These are phyloP conservation scores for Papiliotrema fonsecae DNA, from an alignment of 1,284 basidiomycete genomes.

Conservation along the genomic window DNA sequence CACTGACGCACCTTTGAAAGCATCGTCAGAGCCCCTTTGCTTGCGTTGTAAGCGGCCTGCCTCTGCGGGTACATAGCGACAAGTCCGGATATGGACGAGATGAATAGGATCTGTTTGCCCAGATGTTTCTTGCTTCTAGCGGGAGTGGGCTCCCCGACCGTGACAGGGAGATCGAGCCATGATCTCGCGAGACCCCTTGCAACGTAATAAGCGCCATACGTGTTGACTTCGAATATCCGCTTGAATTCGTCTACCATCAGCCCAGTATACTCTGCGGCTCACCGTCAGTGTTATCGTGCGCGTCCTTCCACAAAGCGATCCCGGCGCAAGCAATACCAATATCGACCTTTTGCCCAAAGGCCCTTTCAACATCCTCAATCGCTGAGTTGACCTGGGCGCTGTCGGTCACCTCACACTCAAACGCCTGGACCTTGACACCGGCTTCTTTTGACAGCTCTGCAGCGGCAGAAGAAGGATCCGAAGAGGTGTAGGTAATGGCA, in stretches of 20 bases:
- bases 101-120: slow-evolving; percentile 46
- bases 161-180: slow-evolving; percentile 33
- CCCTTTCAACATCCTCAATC: slow-evolving; percentile 28
- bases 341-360: slow-evolving; percentile 38
- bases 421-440: slow-evolving; percentile 30
- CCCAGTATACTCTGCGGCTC: slow-evolving; percentile 7
- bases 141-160: neutral
- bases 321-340: slow-evolving; percentile 33
- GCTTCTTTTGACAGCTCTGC: slow-evolving; percentile 20
- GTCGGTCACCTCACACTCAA: slow-evolving; percentile 29
- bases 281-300: slow-evolving; percentile 40
- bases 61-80: slow-evolving; percentile 46
- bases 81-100: slow-evolving; percentile 44
- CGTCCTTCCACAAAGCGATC: slow-evolving; percentile 39
- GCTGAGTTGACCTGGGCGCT: slow-evolving; percentile 21
- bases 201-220: slow-evolving; percentile 40
- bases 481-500: slow-evolving; percentile 43
- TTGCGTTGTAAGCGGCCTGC: slow-evolving; percentile 46
- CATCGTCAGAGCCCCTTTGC: slow-evolving; percentile 45
- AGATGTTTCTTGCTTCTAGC: slow-evolving; percentile 15
- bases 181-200: slow-evolving; percentile 36
- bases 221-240: slow-evolving; percentile 39
- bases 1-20: slow-evolving; percentile 27
- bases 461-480: slow-evolving; percentile 26
- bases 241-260: slow-evolving; percentile 31